Base-by-base conservation (phyloP, 129 eudicot genomes). In the Tanacetum coccineum region DNA sequence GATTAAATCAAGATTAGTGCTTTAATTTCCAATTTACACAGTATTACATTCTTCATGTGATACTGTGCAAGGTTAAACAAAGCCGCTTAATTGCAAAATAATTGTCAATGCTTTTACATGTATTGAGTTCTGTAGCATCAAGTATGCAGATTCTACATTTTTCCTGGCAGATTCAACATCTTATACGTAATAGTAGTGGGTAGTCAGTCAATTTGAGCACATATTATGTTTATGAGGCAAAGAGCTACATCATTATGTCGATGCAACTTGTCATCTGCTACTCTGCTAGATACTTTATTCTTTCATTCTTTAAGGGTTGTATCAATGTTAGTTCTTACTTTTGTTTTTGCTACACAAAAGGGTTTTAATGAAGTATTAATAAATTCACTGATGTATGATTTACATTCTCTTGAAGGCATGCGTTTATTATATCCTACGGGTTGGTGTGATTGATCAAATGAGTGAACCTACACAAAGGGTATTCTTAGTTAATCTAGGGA, bases 371-470 rank as follows among this genome's bases (percentile, higher is more conserved):
- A 19, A 59, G 76, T 53, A 45, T 68, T 20, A 18, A 30, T 72
- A 57, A 59, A 63, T 79, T 74, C 45, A 70, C 76, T 76, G 45
- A 82, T 77, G 52, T 64, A 61, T 72, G 47, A 25, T 76, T 79
- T 68, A 70, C 59, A 17, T 15, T 81, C 73, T 64, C 67, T 78
- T 84, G 81, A 81, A 93, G 98, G 98, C 98, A 46, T 93, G 98
- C 67, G 95, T 93, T 60, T 78, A 84, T n/a, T 93, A 93, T 70
- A 86, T 88, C 53, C 85, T 93, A 55, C 88, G 98, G 59, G 98
- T 93, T 52, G 98, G 98, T 62, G 81, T 93, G 59, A 89, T 88
- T 39, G 98, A 92, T 83, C 96, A 92, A 75, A 92, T 92, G 98
- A 84, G 84, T 44, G 98, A 92, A 82, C 96, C 98, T 68, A 88